Evolutionary conservation across 202 grass and related monocot species (phyloP), one percentile per base, ranked within the genome.

Genomic region (Bolboschoenoplectus hybrid): DNA sequence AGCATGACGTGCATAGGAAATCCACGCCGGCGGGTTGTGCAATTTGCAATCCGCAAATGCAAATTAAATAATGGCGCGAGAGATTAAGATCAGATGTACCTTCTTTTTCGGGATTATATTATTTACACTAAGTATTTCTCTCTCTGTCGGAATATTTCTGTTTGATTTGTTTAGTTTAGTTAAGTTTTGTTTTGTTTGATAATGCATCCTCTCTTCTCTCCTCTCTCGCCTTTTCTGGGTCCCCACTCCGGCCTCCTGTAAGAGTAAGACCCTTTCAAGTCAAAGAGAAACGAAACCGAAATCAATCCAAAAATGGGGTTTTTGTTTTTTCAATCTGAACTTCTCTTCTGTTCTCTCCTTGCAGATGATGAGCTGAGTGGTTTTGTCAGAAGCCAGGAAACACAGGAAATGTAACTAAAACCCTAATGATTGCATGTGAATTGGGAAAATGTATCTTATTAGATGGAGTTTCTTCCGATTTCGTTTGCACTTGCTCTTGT

Each of bases 401-500:
- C 26, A 26, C 7, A 84, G 61, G 46, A 58, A 84, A 84, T 84
- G 63, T 84, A 71, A 53, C 67, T 71, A 71, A 40, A 41, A 49
- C 81, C 38, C 47, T 60, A 16, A 49, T 44, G 82, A 17, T 70
- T 71, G 49, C 14, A 82, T 50, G 36, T 82, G 39, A 26, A 26
- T 26, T 26, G 26, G 26, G 26, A 84, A 84, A 84, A 84, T 84
- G 82, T 72, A 55, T 84, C 50, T 67, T 51, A 71, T 52, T 38
- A 70, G 65, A 84, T 84, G 82, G 82, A 84, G 72, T 56, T 72
- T 71, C 17, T 80, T 80, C 36, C 76, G 6, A 61, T 80, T 60
- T 80, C 53, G 14, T 71, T 70, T 84, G 82, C 82, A 84, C 47
- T 53, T 19, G 82, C 35, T 58, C 58, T 43, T 84, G 26, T 84